A percentile compares a stretch with the other conserved stretches of the same genome.
phyloP scores from a whole-genome alignment of 305 asterid genomes.

The Ilex paraguariensis region DNA sequence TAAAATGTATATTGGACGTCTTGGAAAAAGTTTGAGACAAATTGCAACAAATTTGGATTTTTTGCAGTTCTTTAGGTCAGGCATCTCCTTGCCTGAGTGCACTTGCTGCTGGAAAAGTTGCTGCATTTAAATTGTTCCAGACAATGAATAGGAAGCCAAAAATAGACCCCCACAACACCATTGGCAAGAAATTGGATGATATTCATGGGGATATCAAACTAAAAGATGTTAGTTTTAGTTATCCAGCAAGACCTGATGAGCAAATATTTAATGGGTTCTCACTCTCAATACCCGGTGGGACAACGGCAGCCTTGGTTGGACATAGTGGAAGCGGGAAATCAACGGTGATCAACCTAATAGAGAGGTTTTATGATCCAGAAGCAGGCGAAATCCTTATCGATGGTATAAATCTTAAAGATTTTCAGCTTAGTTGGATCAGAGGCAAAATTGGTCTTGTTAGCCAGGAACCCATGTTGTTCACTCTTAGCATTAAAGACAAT shows the following conservation, averaged over 20 bases:
- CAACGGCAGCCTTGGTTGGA: slow-evolving; percentile 27
- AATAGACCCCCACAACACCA: slow-evolving; percentile 44
- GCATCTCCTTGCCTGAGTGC: slow-evolving; percentile 59
- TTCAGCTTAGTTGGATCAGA: slow-evolving; percentile 29
- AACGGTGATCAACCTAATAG: slow-evolving; percentile 46
- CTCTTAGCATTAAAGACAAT: not conserved
- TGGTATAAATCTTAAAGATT: slow-evolving; percentile 17
- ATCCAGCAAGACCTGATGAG: slow-evolving; percentile 58
- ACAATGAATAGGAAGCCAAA: slow-evolving; percentile 44
- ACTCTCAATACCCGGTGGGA: slow-evolving; percentile 40
- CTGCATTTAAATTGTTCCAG: slow-evolving; percentile 46
- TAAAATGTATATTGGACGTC: too few species aligned
- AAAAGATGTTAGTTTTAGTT: slow-evolving; percentile 48
- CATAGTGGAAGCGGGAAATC: slow-evolving; percentile 63
- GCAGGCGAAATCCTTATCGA: slow-evolving; percentile 32
- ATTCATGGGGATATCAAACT: slow-evolving; percentile 46
- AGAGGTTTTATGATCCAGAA: slow-evolving; percentile 51
- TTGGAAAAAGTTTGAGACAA: too few species aligned
- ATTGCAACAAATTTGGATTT: not conserved
- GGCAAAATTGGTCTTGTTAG: not conserved
- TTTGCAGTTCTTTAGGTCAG: slow-evolving; percentile 56
- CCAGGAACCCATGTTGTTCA: not conserved
- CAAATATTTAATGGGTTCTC: slow-evolving; percentile 39
- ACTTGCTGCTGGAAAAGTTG: slow-evolving; percentile 53
- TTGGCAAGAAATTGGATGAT: slow-evolving; percentile 31